Conservation (phyloP, 2,329 filamentous ascomycete genomes). For the Xylariales sp. region DNA sequence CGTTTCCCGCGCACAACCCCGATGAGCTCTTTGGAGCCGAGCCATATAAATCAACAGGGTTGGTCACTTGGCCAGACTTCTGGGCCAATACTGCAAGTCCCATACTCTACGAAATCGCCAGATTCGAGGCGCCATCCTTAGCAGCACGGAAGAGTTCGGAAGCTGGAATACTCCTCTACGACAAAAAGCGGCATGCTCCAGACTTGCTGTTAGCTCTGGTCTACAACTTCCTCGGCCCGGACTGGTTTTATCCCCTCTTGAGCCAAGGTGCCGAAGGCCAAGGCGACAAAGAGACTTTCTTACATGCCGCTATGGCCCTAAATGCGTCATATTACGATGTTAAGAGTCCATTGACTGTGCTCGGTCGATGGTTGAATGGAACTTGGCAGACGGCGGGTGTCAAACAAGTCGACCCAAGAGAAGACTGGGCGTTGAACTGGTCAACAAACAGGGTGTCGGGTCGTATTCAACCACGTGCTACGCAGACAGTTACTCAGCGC, state of each 20-base stretch:
- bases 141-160: slow-evolving; percentile 35
- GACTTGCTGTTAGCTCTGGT: slow-evolving; percentile 46
- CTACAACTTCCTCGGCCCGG: slow-evolving; percentile 51
- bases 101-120: slow-evolving; percentile 39
- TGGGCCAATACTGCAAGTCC: slow-evolving; percentile 39
- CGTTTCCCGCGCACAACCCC: slow-evolving; percentile 39
- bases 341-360: slow-evolving; percentile 23
- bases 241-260: slow-evolving; percentile 44
- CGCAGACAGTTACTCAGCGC: not conserved
- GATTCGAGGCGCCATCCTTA: slow-evolving; percentile 25
- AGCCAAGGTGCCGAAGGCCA: slow-evolving; percentile 37
- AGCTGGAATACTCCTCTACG: slow-evolving; percentile 43
- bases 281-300: slow-evolving; percentile 46
- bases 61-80: slow-evolving; percentile 55
- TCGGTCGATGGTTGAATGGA: slow-evolving; percentile 5
- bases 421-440: slow-evolving; percentile 5
- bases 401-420: slow-evolving; percentile 6
- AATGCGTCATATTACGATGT: slow-evolving; percentile 35
- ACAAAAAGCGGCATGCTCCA: slow-evolving; percentile 40
- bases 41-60: slow-evolving; percentile 45
- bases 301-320: slow-evolving; percentile 38
- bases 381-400: slow-evolving; percentile 7
- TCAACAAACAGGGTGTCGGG: not conserved
- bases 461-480: not conserved
- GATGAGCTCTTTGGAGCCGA: slow-evolving; percentile 43